Conservation (phyloP, 495 filamentous ascomycete species). For the Aspergillus leporis region DNA sequence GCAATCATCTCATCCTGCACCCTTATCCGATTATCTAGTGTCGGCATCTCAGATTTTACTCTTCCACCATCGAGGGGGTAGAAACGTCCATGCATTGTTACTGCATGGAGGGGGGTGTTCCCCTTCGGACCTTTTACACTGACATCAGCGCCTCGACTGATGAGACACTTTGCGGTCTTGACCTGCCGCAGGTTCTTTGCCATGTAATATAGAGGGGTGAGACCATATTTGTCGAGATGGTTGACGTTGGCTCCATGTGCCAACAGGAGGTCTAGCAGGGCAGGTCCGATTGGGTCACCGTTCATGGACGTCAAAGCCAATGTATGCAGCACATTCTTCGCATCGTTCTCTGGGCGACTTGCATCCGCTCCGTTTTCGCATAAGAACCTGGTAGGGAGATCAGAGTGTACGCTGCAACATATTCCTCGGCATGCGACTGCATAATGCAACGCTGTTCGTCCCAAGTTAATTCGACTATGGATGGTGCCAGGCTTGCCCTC, state of each 20-base stretch:
- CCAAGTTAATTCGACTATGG: slow-evolving; percentile 11
- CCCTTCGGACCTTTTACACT: slow-evolving; percentile 10
- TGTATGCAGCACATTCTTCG: slow-evolving; percentile 18
- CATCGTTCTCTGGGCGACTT: slow-evolving; percentile 8
- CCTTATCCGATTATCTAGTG: slow-evolving; percentile 1
- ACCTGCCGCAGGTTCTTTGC: slow-evolving; percentile 14
- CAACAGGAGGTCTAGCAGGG: slow-evolving; percentile 13
- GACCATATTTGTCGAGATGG: slow-evolving; percentile 10
- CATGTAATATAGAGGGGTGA: slow-evolving; percentile 18
- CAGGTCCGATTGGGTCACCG: slow-evolving; percentile 10
- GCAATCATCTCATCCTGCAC: slow-evolving; percentile 9
- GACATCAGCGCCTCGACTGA: slow-evolving; percentile 20
- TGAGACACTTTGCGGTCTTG: slow-evolving; percentile 9
- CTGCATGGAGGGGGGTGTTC: slow-evolving; percentile 22
- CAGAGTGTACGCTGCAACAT: slow-evolving; percentile 13
- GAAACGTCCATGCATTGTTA: background rate
- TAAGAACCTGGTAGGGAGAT: slow-evolving; percentile 8
- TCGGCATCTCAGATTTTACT: too few species aligned
- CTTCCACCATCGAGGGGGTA: too few species aligned
- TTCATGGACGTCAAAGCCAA: slow-evolving; percentile 11
- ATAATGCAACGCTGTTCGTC: slow-evolving; percentile 14
- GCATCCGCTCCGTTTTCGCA: slow-evolving; percentile 16
- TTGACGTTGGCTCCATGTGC: slow-evolving; percentile 15
- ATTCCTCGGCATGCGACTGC: slow-evolving; percentile 8
- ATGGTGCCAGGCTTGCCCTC: slow-evolving; percentile 9